phyloP scores from a whole-genome alignment of 2,329 filamentous ascomycete species.

The Sordariomycetes sp. region DNA sequence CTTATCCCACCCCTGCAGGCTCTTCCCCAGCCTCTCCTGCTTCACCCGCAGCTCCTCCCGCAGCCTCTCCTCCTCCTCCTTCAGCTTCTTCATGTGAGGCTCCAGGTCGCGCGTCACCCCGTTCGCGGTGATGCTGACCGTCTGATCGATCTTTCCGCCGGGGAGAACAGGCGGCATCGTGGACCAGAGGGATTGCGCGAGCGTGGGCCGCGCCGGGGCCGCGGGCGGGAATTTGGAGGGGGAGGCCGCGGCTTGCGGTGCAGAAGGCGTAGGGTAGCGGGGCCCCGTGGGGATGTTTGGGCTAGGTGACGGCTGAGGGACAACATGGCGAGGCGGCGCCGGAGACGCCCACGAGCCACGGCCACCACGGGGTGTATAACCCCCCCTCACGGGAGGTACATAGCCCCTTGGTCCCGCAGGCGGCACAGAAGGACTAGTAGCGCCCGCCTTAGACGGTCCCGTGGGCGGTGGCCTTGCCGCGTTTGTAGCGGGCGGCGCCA shows the following conservation, averaged over 20 bases:
- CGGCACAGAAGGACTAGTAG: slow-evolving; percentile 32
- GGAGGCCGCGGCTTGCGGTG: slow-evolving; percentile 18
- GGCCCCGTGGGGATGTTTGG: slow-evolving; percentile 38
- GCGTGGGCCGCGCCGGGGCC: slow-evolving; percentile 35
- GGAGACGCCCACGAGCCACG: slow-evolving; percentile 30
- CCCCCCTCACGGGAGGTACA: slow-evolving; percentile 30
- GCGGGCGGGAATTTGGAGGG: slow-evolving; percentile 43
- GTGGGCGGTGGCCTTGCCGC: background rate
- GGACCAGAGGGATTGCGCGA: slow-evolving; percentile 41
- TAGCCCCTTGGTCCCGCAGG: slow-evolving; percentile 46
- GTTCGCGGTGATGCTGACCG: slow-evolving; percentile 28
- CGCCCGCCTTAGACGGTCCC: slow-evolving; percentile 1
- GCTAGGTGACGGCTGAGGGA: slow-evolving; percentile 16
- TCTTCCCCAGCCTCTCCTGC: slow-evolving; percentile 43
- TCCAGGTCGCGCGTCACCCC: slow-evolving; percentile 42
- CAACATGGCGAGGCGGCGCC: slow-evolving; percentile 13
- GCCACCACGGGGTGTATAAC: slow-evolving; percentile 31
- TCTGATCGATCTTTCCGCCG: slow-evolving; percentile 42
- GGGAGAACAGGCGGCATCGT: slow-evolving; percentile 40
- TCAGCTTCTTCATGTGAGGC: slow-evolving; percentile 39
- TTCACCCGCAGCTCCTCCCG: slow-evolving; percentile 40
- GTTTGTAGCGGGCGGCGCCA: background rate
- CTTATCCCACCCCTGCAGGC: slow-evolving; percentile 40
- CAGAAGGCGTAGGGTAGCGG: slow-evolving; percentile 21
- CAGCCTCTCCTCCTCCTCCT: slow-evolving; percentile 47